Conservation (phyloP, 805 yeast genomes). For the Candida piceae region DNA sequence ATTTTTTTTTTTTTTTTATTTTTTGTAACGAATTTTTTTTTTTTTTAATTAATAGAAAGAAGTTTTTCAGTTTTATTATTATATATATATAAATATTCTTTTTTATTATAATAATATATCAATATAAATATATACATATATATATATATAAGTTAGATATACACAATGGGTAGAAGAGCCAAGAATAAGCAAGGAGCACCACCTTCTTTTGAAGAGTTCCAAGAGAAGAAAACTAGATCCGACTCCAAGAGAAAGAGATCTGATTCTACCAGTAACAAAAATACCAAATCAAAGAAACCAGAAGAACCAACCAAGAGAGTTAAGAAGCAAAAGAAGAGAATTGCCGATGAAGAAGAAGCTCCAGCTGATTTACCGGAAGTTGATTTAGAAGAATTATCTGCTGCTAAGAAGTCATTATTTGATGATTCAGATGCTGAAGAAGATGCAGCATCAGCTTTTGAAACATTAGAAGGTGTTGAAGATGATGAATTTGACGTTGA, state of each 20-base stretch:
- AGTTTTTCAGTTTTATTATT: too few species aligned
- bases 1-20: not conserved
- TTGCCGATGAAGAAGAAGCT: slow-evolving; percentile 34
- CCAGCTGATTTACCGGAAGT: slow-evolving; percentile 56
- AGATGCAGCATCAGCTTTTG: slow-evolving; percentile 37
- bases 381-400: slow-evolving; percentile 58
- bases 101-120: too few species aligned
- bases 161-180: slow-evolving; percentile 83
- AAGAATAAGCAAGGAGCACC: slow-evolving; percentile 92
- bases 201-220: slow-evolving; percentile 82
- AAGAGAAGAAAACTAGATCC: slow-evolving; percentile 37
- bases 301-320: slow-evolving; percentile 14
- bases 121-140: too few species aligned
- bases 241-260: slow-evolving; percentile 26
- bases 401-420: slow-evolving; percentile 70
- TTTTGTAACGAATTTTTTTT: not conserved
- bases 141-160: too few species aligned
- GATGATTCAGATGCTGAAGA: slow-evolving; percentile 69
- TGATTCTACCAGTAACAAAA: slow-evolving; percentile 21
- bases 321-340: slow-evolving; percentile 21
- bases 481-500: slow-evolving; percentile 34
- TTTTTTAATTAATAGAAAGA: not conserved
- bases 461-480: slow-evolving; percentile 15
- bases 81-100: too few species aligned
- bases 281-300: slow-evolving; percentile 20